These are phyloP conservation scores for Plasmodium falciparum DNA, from an alignment of 169 alveolate genomes.

Conservation along the genomic window DNA sequence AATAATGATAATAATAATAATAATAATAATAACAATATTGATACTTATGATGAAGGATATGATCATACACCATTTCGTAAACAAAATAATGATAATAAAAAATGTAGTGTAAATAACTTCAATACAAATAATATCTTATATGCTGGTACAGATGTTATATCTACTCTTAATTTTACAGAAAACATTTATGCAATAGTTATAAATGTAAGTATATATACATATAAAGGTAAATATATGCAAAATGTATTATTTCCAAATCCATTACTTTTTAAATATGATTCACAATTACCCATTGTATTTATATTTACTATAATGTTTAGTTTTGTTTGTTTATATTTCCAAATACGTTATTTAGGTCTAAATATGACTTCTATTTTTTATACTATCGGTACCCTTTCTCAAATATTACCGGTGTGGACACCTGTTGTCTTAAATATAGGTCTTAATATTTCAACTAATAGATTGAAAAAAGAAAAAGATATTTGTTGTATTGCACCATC, in stretches of 20 bases:
- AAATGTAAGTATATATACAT: slow-evolving; percentile 93
- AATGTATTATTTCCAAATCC: slow-evolving; percentile 94
- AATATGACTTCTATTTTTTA: slow-evolving; percentile 89
- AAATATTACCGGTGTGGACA: slow-evolving; percentile 95
- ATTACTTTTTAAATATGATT: slow-evolving; percentile 85
- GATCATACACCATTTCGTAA: no score
- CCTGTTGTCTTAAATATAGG: slow-evolving; percentile 95
- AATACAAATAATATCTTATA: slow-evolving; percentile 77
- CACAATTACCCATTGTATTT: slow-evolving; percentile 87
- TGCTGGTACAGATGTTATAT: slow-evolving; percentile 84
- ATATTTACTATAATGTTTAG: slow-evolving; percentile 80
- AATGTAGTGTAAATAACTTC: background rate
- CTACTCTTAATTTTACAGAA: slow-evolving; percentile 82
- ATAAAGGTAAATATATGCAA: slow-evolving; percentile 95
- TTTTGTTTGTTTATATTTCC: slow-evolving; percentile 83
- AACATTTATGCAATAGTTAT: slow-evolving; percentile 91
- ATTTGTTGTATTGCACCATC: slow-evolving; percentile 96
- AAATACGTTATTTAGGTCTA: slow-evolving; percentile 85
- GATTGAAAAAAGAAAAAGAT: slow-evolving; percentile 89
- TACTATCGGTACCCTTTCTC: slow-evolving; percentile 88
- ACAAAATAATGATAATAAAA: background rate
- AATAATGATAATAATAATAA: no score
- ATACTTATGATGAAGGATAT: background rate
- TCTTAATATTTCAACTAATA: slow-evolving; percentile 92
- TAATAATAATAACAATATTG: no score